Base-by-base conservation (phyloP, 2,329 filamentous ascomycete species). In the Acrodontium crateriforme region DNA sequence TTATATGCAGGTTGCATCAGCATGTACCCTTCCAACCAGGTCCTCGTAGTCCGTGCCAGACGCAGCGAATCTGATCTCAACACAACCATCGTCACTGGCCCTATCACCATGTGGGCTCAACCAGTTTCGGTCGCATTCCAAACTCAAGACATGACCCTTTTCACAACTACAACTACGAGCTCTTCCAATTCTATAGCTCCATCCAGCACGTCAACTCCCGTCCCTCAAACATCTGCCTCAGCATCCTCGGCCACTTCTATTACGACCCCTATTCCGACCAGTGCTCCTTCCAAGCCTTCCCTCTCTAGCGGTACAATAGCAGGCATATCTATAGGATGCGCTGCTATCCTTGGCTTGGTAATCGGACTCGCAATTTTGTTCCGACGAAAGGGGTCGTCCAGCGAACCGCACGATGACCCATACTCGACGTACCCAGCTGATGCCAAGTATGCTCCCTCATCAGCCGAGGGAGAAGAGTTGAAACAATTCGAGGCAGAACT, bases 41-140 rank as follows among this genome's bases (percentile, higher is more conserved):
- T 28, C 9, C 44, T 40, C 2, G 30, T 28, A 7, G 37, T 40
- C 3, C 25, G 21, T 15, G 30, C 18, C 10, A 30, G 39, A 17
- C 26, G 34, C 12, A 18, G 29, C 16, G 16, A 27, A 2, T 15
- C 11, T 12, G 20, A 33, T 13, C 18, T 35, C 16, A 22, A 38
- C 35, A 2, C 29, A 31, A 28, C 33, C 8, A 20, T 21, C 18
- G 37, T 49, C 24, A 24, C 24, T 1, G 45, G 44, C 2, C 41
- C 43, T 7, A 24, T 49, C 13, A 47, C 45, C 5, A 45, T 45
- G 43, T 47, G 42, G 43, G 44, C 43, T n/a, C n/a, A 45, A 24
- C 39, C 34, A 5, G 27, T 39, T 18, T 33, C 38, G 5, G 29
- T 41, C 8, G 34, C 36, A 13, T 34, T 29, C 15, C 28, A 33